Evolutionary conservation across 257 asterid species (phyloP).

Genomic region (Solanum chilense): DNA sequence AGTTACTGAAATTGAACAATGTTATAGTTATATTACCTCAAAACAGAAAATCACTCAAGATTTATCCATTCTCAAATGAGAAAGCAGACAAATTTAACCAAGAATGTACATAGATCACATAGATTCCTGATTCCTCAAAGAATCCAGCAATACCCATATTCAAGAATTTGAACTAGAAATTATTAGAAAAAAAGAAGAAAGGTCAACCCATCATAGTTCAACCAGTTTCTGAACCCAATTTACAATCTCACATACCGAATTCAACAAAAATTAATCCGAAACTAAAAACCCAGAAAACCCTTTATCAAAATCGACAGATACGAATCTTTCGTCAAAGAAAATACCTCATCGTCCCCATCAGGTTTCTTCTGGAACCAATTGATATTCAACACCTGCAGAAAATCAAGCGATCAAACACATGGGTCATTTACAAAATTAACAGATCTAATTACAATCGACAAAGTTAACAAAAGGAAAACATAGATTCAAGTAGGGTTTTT

Average conservation of each 20-base stretch:
- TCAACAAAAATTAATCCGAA: background rate
- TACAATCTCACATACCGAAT: background rate
- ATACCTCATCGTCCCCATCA: conserved; percentile 77
- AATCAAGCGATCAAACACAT: background rate
- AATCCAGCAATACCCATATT: background rate
- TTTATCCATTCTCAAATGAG: background rate
- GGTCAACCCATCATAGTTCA: background rate
- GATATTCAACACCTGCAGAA: conserved; percentile 48
- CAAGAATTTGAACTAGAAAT: background rate
- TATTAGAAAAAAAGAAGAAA: background rate
- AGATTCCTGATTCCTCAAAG: background rate
- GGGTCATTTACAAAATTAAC: background rate
- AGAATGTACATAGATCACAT: background rate
- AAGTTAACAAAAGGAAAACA: background rate
- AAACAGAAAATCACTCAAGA: background rate
- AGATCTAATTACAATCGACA: background rate
- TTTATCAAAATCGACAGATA: background rate
- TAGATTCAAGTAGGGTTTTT: background rate
- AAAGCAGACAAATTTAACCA: background rate
- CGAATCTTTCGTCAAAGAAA: background rate
- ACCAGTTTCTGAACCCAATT: background rate
- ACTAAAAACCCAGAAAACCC: background rate
- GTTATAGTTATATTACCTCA: background rate
- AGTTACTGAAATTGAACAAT: background rate
- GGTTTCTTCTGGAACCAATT: conserved; percentile 89